Base-by-base conservation (phyloP, 495 filamentous ascomycete species). In the Tuber magnatum region DNA sequence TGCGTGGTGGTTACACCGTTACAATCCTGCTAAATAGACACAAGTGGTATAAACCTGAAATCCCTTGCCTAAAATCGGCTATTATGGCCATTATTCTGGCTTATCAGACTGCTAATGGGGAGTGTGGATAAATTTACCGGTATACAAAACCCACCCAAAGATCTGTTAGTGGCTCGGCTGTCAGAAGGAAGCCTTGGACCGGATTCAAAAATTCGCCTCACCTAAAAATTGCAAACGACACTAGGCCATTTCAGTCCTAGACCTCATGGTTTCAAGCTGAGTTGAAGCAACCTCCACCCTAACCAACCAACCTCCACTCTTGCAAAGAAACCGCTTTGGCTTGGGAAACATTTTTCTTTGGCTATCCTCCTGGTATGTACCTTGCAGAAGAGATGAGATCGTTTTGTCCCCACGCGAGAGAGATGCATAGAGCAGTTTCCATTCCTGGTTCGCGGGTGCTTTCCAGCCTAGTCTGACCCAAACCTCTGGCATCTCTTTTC, bases 381-480 rank as follows among this genome's bases (percentile, higher is more conserved):
- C 76, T 65, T 79, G 71, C 72, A 74, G 43, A 65, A n/a, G 28
- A 78, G 40, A 68, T 71, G 48, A 43, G 56, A 78, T 74, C 77
- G 69, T 74, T 56, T 76, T 76, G 40, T 70, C 56, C 32, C 71
- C 65, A 78, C 70, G 70, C 39, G 75, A 78, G 74, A 65, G 18
- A 18, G 10, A 65, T 35, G 44, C 42, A 74, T 76, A n/a, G 69
- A 42, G 22, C 75, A 68, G 48, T 77, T 77, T 77, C 76, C 76
- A 77, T 77, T 77, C 76, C 76, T 77, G 76, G 76, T 77, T 77
- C 76, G 51, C 69, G 74, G 74, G 70, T 77, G 70, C 74, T 65
- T 16, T 41, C 72, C n/a, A 70, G 76, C 35, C 76, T 74, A 76
- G 35, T 72, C 70, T 65, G 32, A 35, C 56, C 56, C 56, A 35